Conservation (phyloP, 306 rosid species). For the Mucuna pruriens region DNA sequence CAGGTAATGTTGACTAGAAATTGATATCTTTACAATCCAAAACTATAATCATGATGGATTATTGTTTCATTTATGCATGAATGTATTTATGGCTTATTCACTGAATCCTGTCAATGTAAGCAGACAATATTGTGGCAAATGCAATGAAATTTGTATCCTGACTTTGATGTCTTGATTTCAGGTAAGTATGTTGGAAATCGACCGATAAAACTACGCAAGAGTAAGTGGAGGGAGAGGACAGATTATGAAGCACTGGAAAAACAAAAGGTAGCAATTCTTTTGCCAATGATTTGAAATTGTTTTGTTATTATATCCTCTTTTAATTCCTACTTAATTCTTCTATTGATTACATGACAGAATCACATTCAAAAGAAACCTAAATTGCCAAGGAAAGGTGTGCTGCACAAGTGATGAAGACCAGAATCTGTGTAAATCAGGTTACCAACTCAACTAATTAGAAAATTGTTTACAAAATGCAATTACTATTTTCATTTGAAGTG, state of each 20-base stretch:
- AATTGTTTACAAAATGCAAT: not conserved
- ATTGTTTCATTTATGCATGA: conserved; percentile 11
- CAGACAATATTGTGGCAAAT: conserved; percentile 24
- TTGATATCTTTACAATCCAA: not conserved
- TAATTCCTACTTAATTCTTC: not conserved
- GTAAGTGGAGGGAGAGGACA: conserved; percentile 97
- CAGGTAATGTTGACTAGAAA: conserved; percentile 9
- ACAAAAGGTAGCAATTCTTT: conserved; percentile 65
- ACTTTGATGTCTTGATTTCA: conserved; percentile 40
- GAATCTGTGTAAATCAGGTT: conserved; percentile 19
- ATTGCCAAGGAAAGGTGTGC: conserved; percentile 73
- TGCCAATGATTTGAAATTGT: not conserved
- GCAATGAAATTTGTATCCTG: not conserved
- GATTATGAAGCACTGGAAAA: conserved; percentile 74
- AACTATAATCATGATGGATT: not conserved
- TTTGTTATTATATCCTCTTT: not conserved
- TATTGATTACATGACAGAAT: conserved; percentile 53
- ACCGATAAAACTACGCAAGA: conserved; percentile 92
- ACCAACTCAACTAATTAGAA: not conserved
- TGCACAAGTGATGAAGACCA: conserved; percentile 69
- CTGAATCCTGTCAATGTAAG: not conserved
- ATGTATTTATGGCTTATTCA: not conserved
- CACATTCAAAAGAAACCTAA: conserved; percentile 73
- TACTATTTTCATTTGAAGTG: not conserved
- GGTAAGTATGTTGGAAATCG: conserved; percentile 97